These are phyloP conservation scores for Monosporascus sp. DNA, from an alignment of 2,329 filamentous ascomycete species.

Conservation along the genomic window DNA sequence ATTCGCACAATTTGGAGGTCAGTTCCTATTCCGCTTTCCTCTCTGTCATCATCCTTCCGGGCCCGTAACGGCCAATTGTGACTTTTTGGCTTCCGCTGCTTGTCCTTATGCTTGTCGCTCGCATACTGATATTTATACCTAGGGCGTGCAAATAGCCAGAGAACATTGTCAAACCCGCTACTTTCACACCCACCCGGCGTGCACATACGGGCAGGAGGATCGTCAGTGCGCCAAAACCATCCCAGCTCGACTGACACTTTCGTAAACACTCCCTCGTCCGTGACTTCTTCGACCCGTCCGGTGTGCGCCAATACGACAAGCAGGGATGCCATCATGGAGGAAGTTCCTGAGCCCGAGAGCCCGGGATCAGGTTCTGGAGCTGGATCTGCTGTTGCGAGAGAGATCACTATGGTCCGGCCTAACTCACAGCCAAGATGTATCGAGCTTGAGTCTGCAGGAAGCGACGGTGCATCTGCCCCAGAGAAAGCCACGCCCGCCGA, in stretches of 20 bases:
- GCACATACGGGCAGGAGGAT: background rate
- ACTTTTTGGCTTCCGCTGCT: too few species aligned
- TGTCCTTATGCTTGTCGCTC: background rate
- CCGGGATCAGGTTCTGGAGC: background rate
- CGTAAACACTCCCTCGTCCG: background rate
- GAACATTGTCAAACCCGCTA: background rate
- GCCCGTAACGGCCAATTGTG: background rate
- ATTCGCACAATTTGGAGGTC: conserved; percentile 42
- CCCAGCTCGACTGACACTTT: background rate
- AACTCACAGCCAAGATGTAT: conserved; percentile 7
- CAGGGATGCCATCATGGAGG: background rate
- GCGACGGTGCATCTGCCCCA: background rate
- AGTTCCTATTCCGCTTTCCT: conserved; percentile 5
- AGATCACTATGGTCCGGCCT: background rate
- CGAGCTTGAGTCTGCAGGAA: conserved; percentile 16
- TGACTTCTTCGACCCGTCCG: background rate
- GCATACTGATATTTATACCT: background rate
- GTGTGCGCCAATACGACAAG: background rate
- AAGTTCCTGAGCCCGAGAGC: background rate
- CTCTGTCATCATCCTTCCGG: background rate
- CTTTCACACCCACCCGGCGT: background rate
- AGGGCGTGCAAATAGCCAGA: conserved; percentile 23
- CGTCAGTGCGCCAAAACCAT: background rate
- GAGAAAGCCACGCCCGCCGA: background rate
- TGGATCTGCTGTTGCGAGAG: background rate